Conservation (phyloP, 1,284 basidiomycete species). For the Malassezia globosa region DNA sequence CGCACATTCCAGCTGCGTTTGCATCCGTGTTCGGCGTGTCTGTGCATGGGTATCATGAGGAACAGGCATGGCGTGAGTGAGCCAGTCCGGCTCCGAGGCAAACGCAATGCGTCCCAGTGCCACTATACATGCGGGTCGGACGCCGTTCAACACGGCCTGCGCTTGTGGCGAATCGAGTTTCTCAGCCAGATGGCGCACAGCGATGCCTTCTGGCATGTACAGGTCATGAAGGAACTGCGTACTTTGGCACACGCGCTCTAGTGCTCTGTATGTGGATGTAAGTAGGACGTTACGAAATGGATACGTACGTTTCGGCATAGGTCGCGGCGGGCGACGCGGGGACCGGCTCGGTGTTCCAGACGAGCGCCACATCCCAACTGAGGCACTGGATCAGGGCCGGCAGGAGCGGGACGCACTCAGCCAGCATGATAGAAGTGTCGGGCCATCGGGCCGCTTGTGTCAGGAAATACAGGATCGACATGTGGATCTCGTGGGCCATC, state of each 20-base stretch:
- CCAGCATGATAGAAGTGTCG: constrained; percentile 24
- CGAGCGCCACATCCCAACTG: constrained; percentile 23
- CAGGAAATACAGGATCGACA: constrained; percentile 20
- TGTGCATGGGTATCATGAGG: neutral
- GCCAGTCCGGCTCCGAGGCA: constrained; percentile 33
- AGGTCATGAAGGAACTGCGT: constrained; percentile 28
- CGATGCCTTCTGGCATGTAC: constrained; percentile 13
- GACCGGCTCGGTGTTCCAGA: constrained; percentile 20
- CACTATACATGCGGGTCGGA: constrained; percentile 33
- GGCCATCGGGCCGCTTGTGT: constrained; percentile 21
- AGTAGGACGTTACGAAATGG: neutral
- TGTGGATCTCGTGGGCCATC: constrained; percentile 22
- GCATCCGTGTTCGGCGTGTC: constrained; percentile 1
- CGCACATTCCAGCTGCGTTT: constrained; percentile 22
- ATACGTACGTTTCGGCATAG: constrained; percentile 1
- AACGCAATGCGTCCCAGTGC: constrained; percentile 31
- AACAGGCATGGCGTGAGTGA: no score
- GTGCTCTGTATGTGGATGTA: no score
- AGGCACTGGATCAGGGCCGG: constrained; percentile 29
- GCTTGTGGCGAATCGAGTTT: constrained; percentile 27
- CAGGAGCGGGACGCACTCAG: constrained; percentile 27
- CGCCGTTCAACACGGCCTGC: constrained; percentile 35
- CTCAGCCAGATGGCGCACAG: constrained; percentile 14
- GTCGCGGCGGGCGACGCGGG: neutral
- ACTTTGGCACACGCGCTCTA: constrained; percentile 30